These are phyloP conservation scores for Paraglomus brasilianum DNA, from an alignment of 192 early-diverging fungal species.

Conservation along the genomic window DNA sequence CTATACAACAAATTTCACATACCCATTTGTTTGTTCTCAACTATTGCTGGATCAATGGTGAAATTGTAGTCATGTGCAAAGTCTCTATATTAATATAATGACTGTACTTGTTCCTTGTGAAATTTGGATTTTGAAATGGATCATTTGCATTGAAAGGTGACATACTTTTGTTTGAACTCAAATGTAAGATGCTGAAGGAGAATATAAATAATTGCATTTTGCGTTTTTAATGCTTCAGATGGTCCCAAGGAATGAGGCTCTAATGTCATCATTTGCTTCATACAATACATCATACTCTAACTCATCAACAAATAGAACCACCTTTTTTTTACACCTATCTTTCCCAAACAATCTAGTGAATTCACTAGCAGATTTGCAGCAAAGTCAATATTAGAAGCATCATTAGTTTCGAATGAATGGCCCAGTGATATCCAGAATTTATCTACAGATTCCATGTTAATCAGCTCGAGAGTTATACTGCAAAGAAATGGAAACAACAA, in stretches of 20 bases:
- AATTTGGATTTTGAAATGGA: slow-evolving; percentile 32
- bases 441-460: slow-evolving; percentile 6
- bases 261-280: slow-evolving; percentile 5
- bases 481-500: no score
- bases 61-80: slow-evolving; percentile 31
- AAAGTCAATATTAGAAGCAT: no score
- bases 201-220: background rate
- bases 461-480: slow-evolving; percentile 22
- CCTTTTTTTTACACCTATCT: background rate
- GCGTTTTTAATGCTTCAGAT: slow-evolving; percentile 20
- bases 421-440: slow-evolving; percentile 15
- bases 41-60: slow-evolving; percentile 28
- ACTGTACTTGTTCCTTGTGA: slow-evolving; percentile 36
- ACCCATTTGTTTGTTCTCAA: slow-evolving; percentile 38
- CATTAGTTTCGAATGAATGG: background rate
- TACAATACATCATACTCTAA: slow-evolving; percentile 29
- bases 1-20: slow-evolving; percentile 14
- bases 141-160: slow-evolving; percentile 36
- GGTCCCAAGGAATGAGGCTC: background rate
- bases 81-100: slow-evolving; percentile 26
- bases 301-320: slow-evolving; percentile 33
- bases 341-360: background rate
- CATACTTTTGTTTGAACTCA: slow-evolving; percentile 8
- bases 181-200: slow-evolving; percentile 24
- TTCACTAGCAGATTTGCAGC: slow-evolving; percentile 11